These are phyloP conservation scores for Termitomyces sp. DNA, from an alignment of 768 basidiomycete species.

Conservation along the genomic window DNA sequence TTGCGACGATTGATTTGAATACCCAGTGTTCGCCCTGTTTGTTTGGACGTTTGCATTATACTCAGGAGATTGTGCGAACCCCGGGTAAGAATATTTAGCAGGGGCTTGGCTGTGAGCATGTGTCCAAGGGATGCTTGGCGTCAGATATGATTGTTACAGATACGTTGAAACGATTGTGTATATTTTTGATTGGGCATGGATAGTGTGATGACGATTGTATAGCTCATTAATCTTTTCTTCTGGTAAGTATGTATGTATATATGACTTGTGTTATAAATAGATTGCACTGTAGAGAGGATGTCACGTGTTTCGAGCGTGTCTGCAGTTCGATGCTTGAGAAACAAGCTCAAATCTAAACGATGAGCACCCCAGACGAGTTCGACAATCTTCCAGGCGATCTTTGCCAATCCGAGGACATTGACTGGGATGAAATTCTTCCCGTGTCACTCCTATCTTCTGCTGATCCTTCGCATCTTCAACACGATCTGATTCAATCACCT, in stretches of 20 bases:
- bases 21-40: slow-evolving; percentile 2
- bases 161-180: background rate
- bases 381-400: slow-evolving; percentile 50
- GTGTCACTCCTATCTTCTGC: slow-evolving; percentile 8
- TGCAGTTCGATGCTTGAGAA: background rate
- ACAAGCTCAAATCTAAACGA: background rate
- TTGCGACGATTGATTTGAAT: slow-evolving; percentile 2
- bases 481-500: slow-evolving; percentile 9
- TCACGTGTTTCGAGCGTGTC: slow-evolving; percentile 9
- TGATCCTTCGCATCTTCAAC: slow-evolving; percentile 20
- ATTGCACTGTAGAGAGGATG: no score
- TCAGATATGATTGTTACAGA: slow-evolving; percentile 3
- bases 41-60: background rate
- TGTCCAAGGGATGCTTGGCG: slow-evolving; percentile 16
- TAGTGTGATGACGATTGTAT: no score
- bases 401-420: slow-evolving; percentile 41
- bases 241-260: no score
- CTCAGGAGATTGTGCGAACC: slow-evolving; percentile 1
- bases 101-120: slow-evolving; percentile 15
- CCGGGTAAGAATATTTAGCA: slow-evolving; percentile 8
- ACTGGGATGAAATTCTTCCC: slow-evolving; percentile 35
- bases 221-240: no score
- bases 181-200: no score
- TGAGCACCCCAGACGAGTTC: slow-evolving; percentile 39
- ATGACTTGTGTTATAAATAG: no score